These are phyloP conservation scores for Gracilaria gracilis DNA, from an alignment of 23 red algal genomes.

Conservation along the genomic window DNA sequence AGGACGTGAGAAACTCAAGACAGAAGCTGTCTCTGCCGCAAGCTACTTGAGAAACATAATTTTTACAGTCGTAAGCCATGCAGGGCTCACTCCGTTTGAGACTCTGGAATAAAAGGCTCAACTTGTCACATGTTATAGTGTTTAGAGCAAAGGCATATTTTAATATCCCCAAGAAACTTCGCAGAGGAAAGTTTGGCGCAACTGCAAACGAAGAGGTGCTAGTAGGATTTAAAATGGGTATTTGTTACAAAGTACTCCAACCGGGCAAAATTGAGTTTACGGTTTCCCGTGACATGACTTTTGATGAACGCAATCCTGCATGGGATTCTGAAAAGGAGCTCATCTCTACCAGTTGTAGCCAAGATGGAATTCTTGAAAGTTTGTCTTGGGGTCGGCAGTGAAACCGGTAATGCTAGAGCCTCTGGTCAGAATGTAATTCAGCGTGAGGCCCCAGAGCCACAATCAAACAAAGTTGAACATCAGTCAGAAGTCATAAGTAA, in stretches of 20 bases:
- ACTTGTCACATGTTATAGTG: constrained; percentile 16
- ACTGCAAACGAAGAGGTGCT: constrained; percentile 24
- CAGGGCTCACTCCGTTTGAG: constrained; percentile 2
- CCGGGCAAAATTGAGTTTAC: not conserved
- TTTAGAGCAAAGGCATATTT: constrained; percentile 39
- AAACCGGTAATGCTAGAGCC: no score
- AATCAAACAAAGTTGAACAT: no score
- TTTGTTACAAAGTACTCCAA: not conserved
- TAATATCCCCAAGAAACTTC: constrained; percentile 15
- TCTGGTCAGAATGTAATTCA: no score
- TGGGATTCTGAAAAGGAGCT: not conserved
- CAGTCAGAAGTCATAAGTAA: no score
- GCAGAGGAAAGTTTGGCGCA: constrained; percentile 36
- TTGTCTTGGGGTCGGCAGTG: not conserved
- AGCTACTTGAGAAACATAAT: constrained; percentile 5
- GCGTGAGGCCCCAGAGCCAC: no score
- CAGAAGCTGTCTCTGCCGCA: constrained; percentile 14
- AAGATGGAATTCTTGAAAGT: not conserved
- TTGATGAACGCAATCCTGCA: not conserved
- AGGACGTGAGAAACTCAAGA: not conserved
- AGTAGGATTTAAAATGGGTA: constrained; percentile 30
- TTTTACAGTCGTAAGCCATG: not conserved
- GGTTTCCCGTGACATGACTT: not conserved
- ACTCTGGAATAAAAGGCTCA: not conserved
- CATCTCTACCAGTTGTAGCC: no score